A percentile compares a stretch with the other conserved stretches of the same genome.
These are phyloP conservation scores for Botrytis medusae DNA, from an alignment of 2,329 filamentous ascomycete species.

Conservation along the genomic window DNA sequence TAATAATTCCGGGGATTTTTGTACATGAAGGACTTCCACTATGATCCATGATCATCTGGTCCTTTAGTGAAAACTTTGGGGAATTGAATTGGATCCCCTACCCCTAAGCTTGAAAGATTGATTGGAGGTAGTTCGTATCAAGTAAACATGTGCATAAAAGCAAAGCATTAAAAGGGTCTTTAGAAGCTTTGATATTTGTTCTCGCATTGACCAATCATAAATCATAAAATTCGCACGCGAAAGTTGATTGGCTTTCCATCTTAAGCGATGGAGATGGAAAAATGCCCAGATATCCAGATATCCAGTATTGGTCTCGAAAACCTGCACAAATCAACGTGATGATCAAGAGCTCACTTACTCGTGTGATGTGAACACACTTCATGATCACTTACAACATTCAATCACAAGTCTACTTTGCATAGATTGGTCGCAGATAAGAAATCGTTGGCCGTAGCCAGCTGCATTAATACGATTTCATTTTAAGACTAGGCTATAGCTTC, in stretches of 20 bases:
- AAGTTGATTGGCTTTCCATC: slow-evolving; percentile 11
- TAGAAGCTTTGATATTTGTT: neutral
- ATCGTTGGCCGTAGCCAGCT: neutral
- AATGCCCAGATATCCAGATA: neutral
- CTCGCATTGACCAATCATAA: slow-evolving; percentile 24
- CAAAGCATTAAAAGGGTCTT: slow-evolving; percentile 15
- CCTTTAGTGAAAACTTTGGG: neutral
- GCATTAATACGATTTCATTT: slow-evolving; percentile 19
- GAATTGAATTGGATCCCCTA: neutral
- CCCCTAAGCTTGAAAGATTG: neutral
- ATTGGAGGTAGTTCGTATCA: neutral
- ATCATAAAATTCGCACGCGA: slow-evolving; percentile 25
- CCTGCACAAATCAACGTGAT: slow-evolving; percentile 2
- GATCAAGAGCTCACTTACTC: neutral
- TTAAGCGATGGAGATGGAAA: slow-evolving; percentile 11
- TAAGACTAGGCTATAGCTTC: slow-evolving; percentile 5
- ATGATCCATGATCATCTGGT: neutral
- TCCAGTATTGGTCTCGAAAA: neutral
- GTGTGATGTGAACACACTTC: neutral
- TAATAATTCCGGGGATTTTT: neutral
- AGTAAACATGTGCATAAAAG: slow-evolving; percentile 18
- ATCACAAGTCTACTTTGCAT: neutral
- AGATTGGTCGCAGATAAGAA: neutral
- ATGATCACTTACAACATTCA: neutral
- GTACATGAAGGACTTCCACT: neutral